These are phyloP conservation scores for Pyrenophora seminiperda DNA, from an alignment of 2,329 filamentous ascomycete species.

Conservation along the genomic window DNA sequence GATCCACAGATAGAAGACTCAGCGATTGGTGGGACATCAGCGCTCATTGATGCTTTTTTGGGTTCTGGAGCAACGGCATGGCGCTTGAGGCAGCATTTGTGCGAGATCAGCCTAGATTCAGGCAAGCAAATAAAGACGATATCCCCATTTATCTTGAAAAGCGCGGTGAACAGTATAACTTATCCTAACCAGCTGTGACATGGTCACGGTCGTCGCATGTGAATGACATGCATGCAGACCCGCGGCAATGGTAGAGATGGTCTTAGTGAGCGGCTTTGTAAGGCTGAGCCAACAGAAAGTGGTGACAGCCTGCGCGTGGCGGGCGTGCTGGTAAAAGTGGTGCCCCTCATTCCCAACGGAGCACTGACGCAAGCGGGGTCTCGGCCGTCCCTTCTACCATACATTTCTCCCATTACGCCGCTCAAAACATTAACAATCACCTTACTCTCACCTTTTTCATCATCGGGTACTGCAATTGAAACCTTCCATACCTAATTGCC, in stretches of 20 bases:
- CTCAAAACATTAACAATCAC: slow-evolving; percentile 16
- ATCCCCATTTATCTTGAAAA: slow-evolving; percentile 25
- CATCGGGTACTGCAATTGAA: slow-evolving; percentile 23
- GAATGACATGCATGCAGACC: slow-evolving; percentile 8
- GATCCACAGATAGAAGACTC: slow-evolving; percentile 29
- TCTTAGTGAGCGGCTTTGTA: slow-evolving; percentile 36
- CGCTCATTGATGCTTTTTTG: slow-evolving; percentile 36
- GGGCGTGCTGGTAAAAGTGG: slow-evolving; percentile 20
- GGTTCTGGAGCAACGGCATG: slow-evolving; percentile 37
- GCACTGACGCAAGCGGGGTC: slow-evolving; percentile 35
- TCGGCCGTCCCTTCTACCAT: slow-evolving; percentile 24
- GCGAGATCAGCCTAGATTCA: slow-evolving; percentile 31
- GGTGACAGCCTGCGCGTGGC: slow-evolving; percentile 20
- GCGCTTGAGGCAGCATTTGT: slow-evolving; percentile 47
- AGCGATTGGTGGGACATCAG: slow-evolving; percentile 37
- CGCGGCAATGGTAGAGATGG: slow-evolving; percentile 1
- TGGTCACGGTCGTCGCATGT: slow-evolving; percentile 3
- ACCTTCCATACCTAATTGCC: slow-evolving; percentile 9
- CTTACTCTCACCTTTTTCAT: slow-evolving; percentile 18
- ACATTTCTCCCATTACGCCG: slow-evolving; percentile 17
- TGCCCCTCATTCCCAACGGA: slow-evolving; percentile 20
- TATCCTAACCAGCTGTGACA: too few species aligned
- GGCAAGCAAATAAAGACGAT: slow-evolving; percentile 45
- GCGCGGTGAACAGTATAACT: too few species aligned
- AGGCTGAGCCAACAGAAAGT: slow-evolving; percentile 31